Conservation (phyloP, 2,329 filamentous ascomycete genomes). For the Aspergillus pseudotamarii region DNA sequence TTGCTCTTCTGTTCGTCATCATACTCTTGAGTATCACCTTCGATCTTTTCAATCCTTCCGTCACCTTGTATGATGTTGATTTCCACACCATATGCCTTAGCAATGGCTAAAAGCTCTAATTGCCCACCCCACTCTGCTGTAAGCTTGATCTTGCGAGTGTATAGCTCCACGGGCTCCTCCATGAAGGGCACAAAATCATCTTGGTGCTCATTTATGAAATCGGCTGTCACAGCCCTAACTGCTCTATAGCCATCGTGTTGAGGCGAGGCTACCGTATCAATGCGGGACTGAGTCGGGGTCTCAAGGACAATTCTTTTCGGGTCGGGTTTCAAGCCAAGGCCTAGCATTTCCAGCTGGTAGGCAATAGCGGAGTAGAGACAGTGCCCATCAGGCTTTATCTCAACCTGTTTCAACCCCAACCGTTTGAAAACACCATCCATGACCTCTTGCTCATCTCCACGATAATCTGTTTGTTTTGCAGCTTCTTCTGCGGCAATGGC, state of each 20-base stretch:
- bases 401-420: constrained; percentile 69
- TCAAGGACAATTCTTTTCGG: constrained; percentile 37
- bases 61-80: constrained; percentile 84
- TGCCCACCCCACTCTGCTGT: constrained; percentile 97
- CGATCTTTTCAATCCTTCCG: constrained; percentile 76
- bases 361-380: constrained; percentile 92
- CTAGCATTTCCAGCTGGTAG: constrained; percentile 69
- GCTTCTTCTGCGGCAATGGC: constrained; percentile 75
- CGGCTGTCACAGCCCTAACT: constrained; percentile 72
- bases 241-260: constrained; percentile 61
- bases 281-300: constrained; percentile 32
- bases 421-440: constrained; percentile 70
- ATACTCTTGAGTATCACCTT: constrained; percentile 44
- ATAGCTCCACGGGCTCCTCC: constrained; percentile 74
- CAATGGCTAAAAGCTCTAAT: constrained; percentile 82
- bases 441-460: constrained; percentile 67
- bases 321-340: constrained; percentile 42
- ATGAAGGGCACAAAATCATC: constrained; percentile 87
- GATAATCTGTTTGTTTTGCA: constrained; percentile 70
- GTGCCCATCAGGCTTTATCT: constrained; percentile 88
- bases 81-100: constrained; percentile 75
- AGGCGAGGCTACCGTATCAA: constrained; percentile 38
- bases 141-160: constrained; percentile 75
- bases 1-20: constrained; percentile 44
- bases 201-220: constrained; percentile 72